A percentile compares a stretch with the other conserved stretches of the same genome.
Evolutionary conservation across 2,329 filamentous ascomycete genomes (phyloP).

Genomic region (Cordyceps javanica): DNA sequence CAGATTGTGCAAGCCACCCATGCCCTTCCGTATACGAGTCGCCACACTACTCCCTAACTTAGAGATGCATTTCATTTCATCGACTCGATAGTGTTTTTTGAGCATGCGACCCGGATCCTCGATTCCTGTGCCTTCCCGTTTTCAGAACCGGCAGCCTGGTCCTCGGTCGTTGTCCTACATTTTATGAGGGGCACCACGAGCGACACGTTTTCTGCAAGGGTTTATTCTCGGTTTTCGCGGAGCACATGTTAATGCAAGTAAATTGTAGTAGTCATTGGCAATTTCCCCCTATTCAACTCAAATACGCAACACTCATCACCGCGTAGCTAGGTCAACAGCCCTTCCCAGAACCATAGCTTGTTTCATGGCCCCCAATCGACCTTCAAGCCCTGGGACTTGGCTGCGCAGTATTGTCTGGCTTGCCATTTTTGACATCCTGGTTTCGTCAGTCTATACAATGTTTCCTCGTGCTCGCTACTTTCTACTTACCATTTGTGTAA

Average conservation of each 20-base stretch:
- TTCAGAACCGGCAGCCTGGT: not conserved
- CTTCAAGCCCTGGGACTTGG: not conserved
- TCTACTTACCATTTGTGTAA: conserved; percentile 37
- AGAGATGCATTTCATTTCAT: not conserved
- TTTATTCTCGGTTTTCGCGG: not conserved
- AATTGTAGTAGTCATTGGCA: not conserved
- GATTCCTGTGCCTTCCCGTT: not conserved
- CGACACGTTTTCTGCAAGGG: not conserved
- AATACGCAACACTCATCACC: not conserved
- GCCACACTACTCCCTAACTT: too few species aligned
- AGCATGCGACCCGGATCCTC: conserved; percentile 1
- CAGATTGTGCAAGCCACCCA: not conserved
- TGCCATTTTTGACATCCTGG: not conserved
- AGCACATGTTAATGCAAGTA: too few species aligned
- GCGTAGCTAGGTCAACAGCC: too few species aligned
- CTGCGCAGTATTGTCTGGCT: not conserved
- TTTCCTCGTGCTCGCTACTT: not conserved
- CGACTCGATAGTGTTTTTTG: not conserved
- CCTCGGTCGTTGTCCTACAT: not conserved
- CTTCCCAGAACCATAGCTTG: too few species aligned
- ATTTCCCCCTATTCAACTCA: not conserved
- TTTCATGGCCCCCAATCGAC: not conserved
- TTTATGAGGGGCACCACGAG: not conserved
- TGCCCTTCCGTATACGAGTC: not conserved
- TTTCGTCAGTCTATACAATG: not conserved